Evolutionary conservation across 805 yeast species (phyloP), one percentile per base, ranked within the genome.

Genomic region (Candida michaelii): DNA sequence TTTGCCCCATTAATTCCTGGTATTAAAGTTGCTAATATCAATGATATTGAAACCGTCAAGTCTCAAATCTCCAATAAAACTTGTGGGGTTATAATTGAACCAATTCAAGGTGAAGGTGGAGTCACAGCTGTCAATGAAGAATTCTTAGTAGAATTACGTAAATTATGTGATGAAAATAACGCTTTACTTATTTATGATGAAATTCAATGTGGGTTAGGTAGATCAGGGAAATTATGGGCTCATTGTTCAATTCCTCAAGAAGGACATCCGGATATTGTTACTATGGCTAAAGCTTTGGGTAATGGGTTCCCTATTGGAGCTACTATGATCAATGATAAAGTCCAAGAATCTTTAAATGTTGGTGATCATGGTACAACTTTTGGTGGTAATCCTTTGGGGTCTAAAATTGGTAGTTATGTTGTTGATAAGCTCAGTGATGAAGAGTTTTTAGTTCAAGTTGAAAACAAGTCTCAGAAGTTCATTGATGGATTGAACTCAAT

Each of bases 311-410:
- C 99, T 24, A 84, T 93, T 52, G 96, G 95, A 42, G 99, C 97
- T 4, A 86, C 96, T 2, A 77, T 93, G 77, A 81, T 91, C 44
- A 79, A 87, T 42, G 93, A 88, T 50, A 74, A 78, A 38, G 85
- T 93, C 18, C 95, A 89, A 58, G 62, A 71, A 9, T 78, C 72
- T 1, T 69, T 93, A 52, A 73, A 80, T 44, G 91, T 88, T 16
- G 99, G 99, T 44, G 99, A 93, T 59, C 99, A 91, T 60, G 99
- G 99, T 43, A 91, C 98, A 2, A 91, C 99, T 0, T 91, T 85
- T 59, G 98, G 99, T 49, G 99, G 99, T 43, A 93, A 93, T 63
- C 98, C 98, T 42, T 70, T 93, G 49, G 98, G 89, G 4, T 75
- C 91, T 27, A 79, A 90, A 48, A 78, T 93, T 38, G 96, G 89